phyloP scores from a whole-genome alignment of 306 rosid genomes.

The Medicago truncatula region MtrunA17r5.0-ANR NC_053044.1:10501001-10501500 shows the following conservation, averaged over 20 bases:
- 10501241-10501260: too few species aligned
- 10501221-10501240: too few species aligned
- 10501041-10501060: slow-evolving; percentile 44
- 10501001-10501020: background rate
- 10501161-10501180: background rate
- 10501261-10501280: too few species aligned
- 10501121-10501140: slow-evolving; percentile 54
- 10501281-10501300: too few species aligned
- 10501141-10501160: slow-evolving; percentile 50
- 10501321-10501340: slow-evolving; percentile 53
- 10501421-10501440: background rate
- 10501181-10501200: too few species aligned
- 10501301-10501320: background rate
- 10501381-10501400: slow-evolving; percentile 45
- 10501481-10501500: too few species aligned
- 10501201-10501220: too few species aligned
- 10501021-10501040: slow-evolving; percentile 29
- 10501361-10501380: slow-evolving; percentile 46
- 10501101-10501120: slow-evolving; percentile 53
- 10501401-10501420: slow-evolving; percentile 44
- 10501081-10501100: slow-evolving; percentile 57
- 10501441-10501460: background rate
- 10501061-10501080: slow-evolving; percentile 52
- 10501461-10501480: too few species aligned
- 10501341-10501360: slow-evolving; percentile 40